These are phyloP conservation scores for Fusarium equiseti DNA, from an alignment of 2,329 filamentous ascomycete species.

Conservation along the genomic window DNA sequence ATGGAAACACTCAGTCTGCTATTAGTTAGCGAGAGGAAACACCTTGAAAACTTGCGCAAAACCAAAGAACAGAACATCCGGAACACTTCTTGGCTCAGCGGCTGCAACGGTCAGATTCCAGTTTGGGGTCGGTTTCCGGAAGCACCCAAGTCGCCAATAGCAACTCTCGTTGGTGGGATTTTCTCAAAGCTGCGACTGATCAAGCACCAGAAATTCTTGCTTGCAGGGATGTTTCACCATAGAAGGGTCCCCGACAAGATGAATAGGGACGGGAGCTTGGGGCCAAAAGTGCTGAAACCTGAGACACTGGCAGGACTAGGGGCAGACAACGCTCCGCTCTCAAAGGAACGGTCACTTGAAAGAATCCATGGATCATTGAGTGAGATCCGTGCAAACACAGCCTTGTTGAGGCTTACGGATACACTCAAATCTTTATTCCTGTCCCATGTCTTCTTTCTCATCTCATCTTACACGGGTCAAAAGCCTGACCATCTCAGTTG, in stretches of 20 bases:
- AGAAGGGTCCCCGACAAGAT: slow-evolving; percentile 17
- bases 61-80: slow-evolving; percentile 25
- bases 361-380: neutral
- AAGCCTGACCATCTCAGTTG: slow-evolving; percentile 11
- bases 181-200: slow-evolving; percentile 27
- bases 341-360: slow-evolving; percentile 13
- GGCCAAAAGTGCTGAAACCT: slow-evolving; percentile 32
- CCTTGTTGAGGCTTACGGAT: slow-evolving; percentile 21
- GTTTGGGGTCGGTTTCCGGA: slow-evolving; percentile 39
- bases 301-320: slow-evolving; percentile 27
- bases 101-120: slow-evolving; percentile 37
- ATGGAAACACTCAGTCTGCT: slow-evolving; percentile 23
- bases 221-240: slow-evolving; percentile 32
- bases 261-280: slow-evolving; percentile 22
- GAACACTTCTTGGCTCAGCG: slow-evolving; percentile 37
- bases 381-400: slow-evolving; percentile 20
- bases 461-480: slow-evolving; percentile 1
- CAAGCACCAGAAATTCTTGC: slow-evolving; percentile 33
- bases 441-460: neutral
- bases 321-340: slow-evolving; percentile 17
- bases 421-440: slow-evolving; percentile 7
- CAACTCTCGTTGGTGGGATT: slow-evolving; percentile 42
- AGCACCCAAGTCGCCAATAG: slow-evolving; percentile 20
- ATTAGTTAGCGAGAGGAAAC: slow-evolving; percentile 26
- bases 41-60: slow-evolving; percentile 20